Conservation (phyloP, 2,329 filamentous ascomycete species). For the Fusarium decemcellulare region DNA sequence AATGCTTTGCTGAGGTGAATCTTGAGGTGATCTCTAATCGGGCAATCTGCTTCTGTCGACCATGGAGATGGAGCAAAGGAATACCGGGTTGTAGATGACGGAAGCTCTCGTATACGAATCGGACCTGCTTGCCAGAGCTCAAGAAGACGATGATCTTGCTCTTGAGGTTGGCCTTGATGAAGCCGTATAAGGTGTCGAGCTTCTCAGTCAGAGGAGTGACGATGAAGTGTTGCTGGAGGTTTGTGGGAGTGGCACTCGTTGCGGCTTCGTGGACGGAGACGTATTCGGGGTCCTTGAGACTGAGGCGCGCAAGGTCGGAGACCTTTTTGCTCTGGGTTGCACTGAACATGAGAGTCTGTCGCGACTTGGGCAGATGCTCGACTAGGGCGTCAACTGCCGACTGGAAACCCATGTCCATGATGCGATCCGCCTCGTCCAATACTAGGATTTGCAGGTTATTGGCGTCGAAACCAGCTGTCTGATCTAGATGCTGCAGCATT, state of each 20-base stretch:
- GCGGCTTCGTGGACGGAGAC: constrained; percentile 93
- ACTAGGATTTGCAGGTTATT: constrained; percentile 94
- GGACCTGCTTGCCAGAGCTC: constrained; percentile 95
- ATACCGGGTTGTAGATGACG: constrained; percentile 95
- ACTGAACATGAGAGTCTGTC: constrained; percentile 95
- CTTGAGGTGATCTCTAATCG: constrained; percentile 88
- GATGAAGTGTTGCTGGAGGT: constrained; percentile 92
- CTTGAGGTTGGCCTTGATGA: constrained; percentile 91
- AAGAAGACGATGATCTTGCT: constrained; percentile 96
- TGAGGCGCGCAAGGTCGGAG: constrained; percentile 90
- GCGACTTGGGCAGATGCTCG: constrained; percentile 86
- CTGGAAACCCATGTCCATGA: constrained; percentile 98
- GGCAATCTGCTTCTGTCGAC: constrained; percentile 91
- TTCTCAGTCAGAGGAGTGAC: constrained; percentile 89
- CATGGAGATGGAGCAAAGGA: constrained; percentile 91
- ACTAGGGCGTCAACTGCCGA: constrained; percentile 91
- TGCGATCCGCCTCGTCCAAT: constrained; percentile 94
- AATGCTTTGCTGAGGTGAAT: constrained; percentile 84
- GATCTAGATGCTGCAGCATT: constrained; percentile 95
- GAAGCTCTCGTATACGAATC: constrained; percentile 95
- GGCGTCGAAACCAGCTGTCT: constrained; percentile 90
- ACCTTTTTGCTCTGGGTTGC: constrained; percentile 97
- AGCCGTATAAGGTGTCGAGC: constrained; percentile 92
- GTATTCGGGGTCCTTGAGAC: constrained; percentile 92
- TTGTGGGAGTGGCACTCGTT: constrained; percentile 82